These are phyloP conservation scores for Darksidea phi DNA, from an alignment of 495 filamentous ascomycete genomes.

Conservation along the genomic window DNA sequence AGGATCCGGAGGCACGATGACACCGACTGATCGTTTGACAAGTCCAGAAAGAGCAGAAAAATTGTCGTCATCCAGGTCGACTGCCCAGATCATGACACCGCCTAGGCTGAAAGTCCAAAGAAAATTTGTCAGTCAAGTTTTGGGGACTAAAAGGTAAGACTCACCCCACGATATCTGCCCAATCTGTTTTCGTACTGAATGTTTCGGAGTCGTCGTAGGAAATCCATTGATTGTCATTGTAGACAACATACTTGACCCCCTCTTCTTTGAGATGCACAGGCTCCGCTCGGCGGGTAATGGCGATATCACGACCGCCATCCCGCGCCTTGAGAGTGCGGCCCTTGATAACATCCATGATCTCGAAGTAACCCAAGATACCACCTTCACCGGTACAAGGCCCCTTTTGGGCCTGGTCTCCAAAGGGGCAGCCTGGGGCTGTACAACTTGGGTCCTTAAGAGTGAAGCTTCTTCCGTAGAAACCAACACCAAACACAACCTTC, in stretches of 20 bases:
- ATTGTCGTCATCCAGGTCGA: neutral
- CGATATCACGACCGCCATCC: no score
- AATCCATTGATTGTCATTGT: constrained; percentile 49
- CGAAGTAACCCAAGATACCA: constrained; percentile 45
- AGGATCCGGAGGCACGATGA: no score
- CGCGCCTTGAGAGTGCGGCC: neutral
- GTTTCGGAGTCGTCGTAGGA: constrained; percentile 49
- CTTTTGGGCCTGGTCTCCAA: constrained; percentile 33
- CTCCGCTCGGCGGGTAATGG: no score
- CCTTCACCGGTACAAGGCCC: constrained; percentile 42
- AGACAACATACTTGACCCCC: constrained; percentile 47
- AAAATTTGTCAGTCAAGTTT: neutral
- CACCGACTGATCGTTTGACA: no score
- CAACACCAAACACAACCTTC: neutral
- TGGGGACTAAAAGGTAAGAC: constrained; percentile 13
- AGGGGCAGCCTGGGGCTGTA: constrained; percentile 37
- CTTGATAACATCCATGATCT: constrained; percentile 45
- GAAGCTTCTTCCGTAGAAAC: constrained; percentile 35
- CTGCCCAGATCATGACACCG: neutral
- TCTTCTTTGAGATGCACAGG: constrained; percentile 38
- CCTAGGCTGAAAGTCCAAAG: neutral
- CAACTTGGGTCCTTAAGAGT: constrained; percentile 44
- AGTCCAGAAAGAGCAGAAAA: no score
- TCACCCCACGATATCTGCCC: constrained; percentile 41
- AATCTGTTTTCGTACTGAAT: constrained; percentile 46